These are phyloP conservation scores for Talaromyces amestolkiae DNA, from an alignment of 2,329 filamentous ascomycete species.

Conservation along the genomic window DNA sequence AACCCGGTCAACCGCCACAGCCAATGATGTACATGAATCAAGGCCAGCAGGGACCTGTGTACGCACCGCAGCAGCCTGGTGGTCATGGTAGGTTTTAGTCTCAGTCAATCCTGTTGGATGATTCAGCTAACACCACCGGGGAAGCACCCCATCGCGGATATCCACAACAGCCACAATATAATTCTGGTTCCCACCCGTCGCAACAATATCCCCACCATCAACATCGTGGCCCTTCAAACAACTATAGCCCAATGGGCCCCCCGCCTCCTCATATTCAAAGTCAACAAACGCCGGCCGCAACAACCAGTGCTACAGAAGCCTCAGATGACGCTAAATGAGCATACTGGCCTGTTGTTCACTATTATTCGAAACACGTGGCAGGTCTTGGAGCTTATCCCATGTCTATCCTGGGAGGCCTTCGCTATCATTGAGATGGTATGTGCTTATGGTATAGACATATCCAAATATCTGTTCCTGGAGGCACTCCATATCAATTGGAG, in stretches of 20 bases:
- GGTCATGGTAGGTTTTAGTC: constrained; percentile 64
- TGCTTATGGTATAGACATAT: neutral
- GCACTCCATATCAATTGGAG: neutral
- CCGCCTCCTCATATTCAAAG: constrained; percentile 44
- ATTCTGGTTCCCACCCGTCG: constrained; percentile 62
- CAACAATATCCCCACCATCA: constrained; percentile 62
- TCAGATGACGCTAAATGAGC: constrained; percentile 51
- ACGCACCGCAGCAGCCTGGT: constrained; percentile 64
- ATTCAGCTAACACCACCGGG: constrained; percentile 6
- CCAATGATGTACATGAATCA: constrained; percentile 73
- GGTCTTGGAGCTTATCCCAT: neutral
- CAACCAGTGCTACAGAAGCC: constrained; percentile 39
- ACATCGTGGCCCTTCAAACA: constrained; percentile 57
- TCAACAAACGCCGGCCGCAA: constrained; percentile 35
- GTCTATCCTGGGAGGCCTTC: neutral
- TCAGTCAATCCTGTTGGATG: constrained; percentile 1
- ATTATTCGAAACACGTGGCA: constrained; percentile 11
- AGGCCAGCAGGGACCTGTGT: constrained; percentile 70
- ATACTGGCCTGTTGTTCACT: neutral
- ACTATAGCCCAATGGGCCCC: constrained; percentile 50
- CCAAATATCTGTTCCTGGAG: neutral
- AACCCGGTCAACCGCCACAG: constrained; percentile 74
- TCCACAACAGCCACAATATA: constrained; percentile 61
- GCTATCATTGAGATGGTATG: neutral
- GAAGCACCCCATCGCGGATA: constrained; percentile 58